A percentile compares a stretch with the other conserved stretches of the same genome.
phyloP scores from a whole-genome alignment of 495 filamentous ascomycete genomes.

The Aspergillus conjunctus region DNA sequence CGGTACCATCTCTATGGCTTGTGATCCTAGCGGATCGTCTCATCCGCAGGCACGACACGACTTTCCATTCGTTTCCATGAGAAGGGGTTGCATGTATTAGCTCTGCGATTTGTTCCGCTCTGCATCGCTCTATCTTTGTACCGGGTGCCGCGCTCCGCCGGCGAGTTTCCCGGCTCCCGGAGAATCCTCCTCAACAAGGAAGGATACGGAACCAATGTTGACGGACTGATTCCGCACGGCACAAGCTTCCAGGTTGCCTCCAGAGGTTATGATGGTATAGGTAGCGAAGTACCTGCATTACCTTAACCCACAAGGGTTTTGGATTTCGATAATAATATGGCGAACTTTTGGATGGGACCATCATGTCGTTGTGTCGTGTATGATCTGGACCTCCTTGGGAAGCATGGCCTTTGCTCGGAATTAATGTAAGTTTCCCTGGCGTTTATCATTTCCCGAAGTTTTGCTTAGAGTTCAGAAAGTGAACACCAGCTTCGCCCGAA shows the following conservation, averaged over 20 bases:
- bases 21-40: background rate
- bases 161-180: background rate
- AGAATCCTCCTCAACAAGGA: background rate
- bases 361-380: no score
- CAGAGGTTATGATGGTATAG: background rate
- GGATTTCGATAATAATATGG: no score
- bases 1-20: no score
- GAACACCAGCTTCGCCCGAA: no score
- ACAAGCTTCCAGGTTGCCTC: background rate
- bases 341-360: no score
- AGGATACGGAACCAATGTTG: slow-evolving; percentile 3
- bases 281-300: background rate
- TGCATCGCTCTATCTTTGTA: background rate
- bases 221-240: slow-evolving; percentile 5
- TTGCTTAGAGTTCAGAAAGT: no score
- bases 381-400: no score
- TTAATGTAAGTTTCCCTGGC: no score
- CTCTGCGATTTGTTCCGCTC: background rate
- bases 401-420: no score
- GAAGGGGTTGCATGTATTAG: background rate
- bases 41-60: background rate
- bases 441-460: no score
- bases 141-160: no score
- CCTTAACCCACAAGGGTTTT: background rate
- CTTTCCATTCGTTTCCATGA: background rate